A percentile compares a stretch with the other conserved stretches of the same genome.
Conservation (phyloP, 805 yeast species). For the Ogataea thermomethanolica region DNA sequence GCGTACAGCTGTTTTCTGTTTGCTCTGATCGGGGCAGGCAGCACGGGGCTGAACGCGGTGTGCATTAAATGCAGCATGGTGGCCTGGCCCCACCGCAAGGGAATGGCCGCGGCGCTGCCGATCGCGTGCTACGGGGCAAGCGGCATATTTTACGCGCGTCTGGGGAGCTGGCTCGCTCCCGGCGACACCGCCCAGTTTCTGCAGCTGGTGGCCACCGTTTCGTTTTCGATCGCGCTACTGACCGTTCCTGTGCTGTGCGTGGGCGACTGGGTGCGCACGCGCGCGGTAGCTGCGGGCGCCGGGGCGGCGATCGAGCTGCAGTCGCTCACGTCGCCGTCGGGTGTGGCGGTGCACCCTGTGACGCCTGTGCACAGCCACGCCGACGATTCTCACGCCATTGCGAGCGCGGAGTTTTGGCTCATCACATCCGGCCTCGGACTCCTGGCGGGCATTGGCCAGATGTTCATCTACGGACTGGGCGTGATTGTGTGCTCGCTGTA, state of each 20-base stretch:
- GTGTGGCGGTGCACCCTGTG: not conserved
- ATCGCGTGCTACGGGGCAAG: constrained; percentile 72
- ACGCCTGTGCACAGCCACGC: not conserved
- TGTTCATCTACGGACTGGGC: constrained; percentile 74
- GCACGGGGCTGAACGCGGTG: constrained; percentile 61
- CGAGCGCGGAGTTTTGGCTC: constrained; percentile 42
- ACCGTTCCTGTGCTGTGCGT: constrained; percentile 46
- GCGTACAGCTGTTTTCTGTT: constrained; percentile 43
- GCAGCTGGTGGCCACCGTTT: constrained; percentile 42
- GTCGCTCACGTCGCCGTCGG: constrained; percentile 6
- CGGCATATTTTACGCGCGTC: constrained; percentile 61
- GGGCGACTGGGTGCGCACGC: constrained; percentile 36
- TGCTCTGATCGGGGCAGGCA: constrained; percentile 61
- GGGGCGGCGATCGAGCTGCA: constrained; percentile 6
- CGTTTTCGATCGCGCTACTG: constrained; percentile 39
- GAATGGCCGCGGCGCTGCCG: constrained; percentile 74
- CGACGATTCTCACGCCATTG: constrained; percentile 3
- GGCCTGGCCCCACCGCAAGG: constrained; percentile 61
- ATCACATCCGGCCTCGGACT: constrained; percentile 50
- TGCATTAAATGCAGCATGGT: constrained; percentile 73
- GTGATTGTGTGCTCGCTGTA: constrained; percentile 56
- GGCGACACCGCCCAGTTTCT: constrained; percentile 57
- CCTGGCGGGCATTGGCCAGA: constrained; percentile 65
- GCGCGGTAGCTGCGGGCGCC: constrained; percentile 7
- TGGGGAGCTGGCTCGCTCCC: constrained; percentile 50